These are phyloP conservation scores for Arabidopsis hybrid DNA, from an alignment of 441 rosid genomes.

Conservation along the genomic window DNA sequence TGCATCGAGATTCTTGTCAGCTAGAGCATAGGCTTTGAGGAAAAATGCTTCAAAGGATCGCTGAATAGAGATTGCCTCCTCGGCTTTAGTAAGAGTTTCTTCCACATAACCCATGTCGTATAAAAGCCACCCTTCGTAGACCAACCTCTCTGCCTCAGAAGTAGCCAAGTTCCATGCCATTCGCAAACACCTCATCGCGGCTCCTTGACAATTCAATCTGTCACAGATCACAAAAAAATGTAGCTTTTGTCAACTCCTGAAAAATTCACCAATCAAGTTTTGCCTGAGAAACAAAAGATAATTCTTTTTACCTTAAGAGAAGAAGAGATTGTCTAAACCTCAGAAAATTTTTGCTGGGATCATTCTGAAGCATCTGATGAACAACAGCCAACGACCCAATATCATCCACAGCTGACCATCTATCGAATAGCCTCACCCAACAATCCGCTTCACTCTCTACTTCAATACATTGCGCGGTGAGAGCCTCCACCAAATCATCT, in stretches of 20 bases:
- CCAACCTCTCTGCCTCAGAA: constrained; percentile 63
- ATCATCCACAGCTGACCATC: constrained; percentile 81
- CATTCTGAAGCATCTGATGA: constrained; percentile 70
- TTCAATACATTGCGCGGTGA: constrained; percentile 44
- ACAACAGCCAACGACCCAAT: constrained; percentile 72
- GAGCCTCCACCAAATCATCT: constrained; percentile 57
- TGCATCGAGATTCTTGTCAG: constrained; percentile 58
- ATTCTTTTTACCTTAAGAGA: constrained; percentile 59
- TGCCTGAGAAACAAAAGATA: constrained; percentile 7
- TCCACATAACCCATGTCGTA: constrained; percentile 70
- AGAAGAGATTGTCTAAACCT: constrained; percentile 77
- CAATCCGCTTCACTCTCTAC: constrained; percentile 62
- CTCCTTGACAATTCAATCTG: constrained; percentile 77
- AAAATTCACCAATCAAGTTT: constrained; percentile 5
- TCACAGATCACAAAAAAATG: constrained; percentile 28
- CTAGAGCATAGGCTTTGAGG: constrained; percentile 70
- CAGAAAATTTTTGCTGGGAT: constrained; percentile 64
- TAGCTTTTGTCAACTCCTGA: constrained; percentile 30
- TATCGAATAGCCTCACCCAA: constrained; percentile 72
- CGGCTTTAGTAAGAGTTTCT: constrained; percentile 70
- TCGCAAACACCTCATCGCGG: constrained; percentile 68
- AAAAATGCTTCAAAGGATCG: constrained; percentile 78
- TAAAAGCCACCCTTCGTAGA: constrained; percentile 83
- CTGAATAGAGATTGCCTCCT: constrained; percentile 65
- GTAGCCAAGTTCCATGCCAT: constrained; percentile 61